Conservation (phyloP, 2,329 filamentous ascomycete genomes). For the Diplodia sapinea region DNA sequence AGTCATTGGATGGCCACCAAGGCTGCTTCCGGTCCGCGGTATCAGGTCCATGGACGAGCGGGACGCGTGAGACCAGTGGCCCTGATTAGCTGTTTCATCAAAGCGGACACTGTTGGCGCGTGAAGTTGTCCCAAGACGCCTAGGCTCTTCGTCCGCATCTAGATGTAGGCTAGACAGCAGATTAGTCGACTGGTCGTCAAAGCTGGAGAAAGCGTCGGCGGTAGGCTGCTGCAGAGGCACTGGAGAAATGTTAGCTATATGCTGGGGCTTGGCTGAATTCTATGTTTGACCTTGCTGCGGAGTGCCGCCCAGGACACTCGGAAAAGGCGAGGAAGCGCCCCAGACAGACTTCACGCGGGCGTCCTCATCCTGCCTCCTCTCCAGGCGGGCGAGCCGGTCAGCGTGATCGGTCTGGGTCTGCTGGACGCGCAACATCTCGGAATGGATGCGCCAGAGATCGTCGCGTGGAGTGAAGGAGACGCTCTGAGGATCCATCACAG, state of each 20-base stretch:
- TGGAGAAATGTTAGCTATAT: slow-evolving; percentile 49
- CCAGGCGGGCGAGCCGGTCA: slow-evolving; percentile 65
- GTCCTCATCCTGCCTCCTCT: slow-evolving; percentile 68
- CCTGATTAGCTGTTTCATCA: slow-evolving; percentile 91
- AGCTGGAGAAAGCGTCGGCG: slow-evolving; percentile 86
- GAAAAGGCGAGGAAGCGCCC: slow-evolving; percentile 84
- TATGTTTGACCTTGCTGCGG: slow-evolving; percentile 76
- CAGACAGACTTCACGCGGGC: slow-evolving; percentile 80
- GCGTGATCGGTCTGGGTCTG: slow-evolving; percentile 65
- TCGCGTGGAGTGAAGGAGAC: slow-evolving; percentile 66
- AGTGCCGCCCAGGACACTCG: slow-evolving; percentile 80
- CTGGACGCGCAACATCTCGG: slow-evolving; percentile 66
- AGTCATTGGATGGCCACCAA: slow-evolving; percentile 80
- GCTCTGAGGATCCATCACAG: slow-evolving; percentile 67
- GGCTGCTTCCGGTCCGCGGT: slow-evolving; percentile 77
- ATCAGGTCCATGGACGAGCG: slow-evolving; percentile 84
- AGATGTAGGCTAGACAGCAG: slow-evolving; percentile 81
- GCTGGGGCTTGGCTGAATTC: slow-evolving; percentile 5
- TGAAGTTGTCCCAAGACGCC: slow-evolving; percentile 83
- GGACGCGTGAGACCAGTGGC: slow-evolving; percentile 83
- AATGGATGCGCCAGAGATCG: slow-evolving; percentile 69
- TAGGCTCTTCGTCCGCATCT: slow-evolving; percentile 84
- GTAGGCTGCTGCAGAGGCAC: slow-evolving; percentile 79
- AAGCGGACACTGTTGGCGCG: slow-evolving; percentile 97
- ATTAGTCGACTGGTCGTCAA: slow-evolving; percentile 84